Conservation (phyloP, 2,329 filamentous ascomycete genomes). For the Xylariales sp. region DNA sequence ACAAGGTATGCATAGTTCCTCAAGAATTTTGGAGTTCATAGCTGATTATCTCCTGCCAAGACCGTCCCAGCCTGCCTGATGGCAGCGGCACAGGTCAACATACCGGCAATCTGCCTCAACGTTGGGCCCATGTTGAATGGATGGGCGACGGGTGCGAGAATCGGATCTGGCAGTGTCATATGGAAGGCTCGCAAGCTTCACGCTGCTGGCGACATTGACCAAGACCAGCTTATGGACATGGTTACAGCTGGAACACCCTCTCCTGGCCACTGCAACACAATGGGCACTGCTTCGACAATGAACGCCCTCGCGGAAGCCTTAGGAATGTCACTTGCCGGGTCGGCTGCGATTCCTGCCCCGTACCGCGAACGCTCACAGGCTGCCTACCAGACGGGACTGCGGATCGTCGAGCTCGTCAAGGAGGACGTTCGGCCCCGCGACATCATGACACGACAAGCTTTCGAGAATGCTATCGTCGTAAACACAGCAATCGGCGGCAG, state of each 20-base stretch:
- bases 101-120: constrained; percentile 46
- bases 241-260: constrained; percentile 36
- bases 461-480: constrained; percentile 51
- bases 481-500: constrained; percentile 53
- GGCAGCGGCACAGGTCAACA: constrained; percentile 47
- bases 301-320: constrained; percentile 47
- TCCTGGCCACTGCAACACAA: constrained; percentile 46
- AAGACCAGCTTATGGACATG: constrained; percentile 40
- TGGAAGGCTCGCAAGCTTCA: constrained; percentile 45
- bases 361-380: constrained; percentile 43
- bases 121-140: constrained; percentile 50
- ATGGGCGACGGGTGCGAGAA: constrained; percentile 33
- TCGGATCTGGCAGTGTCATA: constrained; percentile 41
- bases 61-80: constrained; percentile 46
- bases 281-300: constrained; percentile 50
- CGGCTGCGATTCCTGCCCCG: constrained; percentile 45
- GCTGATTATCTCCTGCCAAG: too few relatives aligned
- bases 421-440: constrained; percentile 46
- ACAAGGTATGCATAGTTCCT: too few relatives aligned
- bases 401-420: constrained; percentile 46
- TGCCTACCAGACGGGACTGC: constrained; percentile 43
- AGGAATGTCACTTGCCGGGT: constrained; percentile 47
- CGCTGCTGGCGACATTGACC: constrained; percentile 40
- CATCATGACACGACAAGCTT: constrained; percentile 49
- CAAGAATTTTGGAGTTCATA: too few relatives aligned